Evolutionary conservation across 805 yeast species (phyloP).

Genomic region (Yarrowia keelungensis): DNA sequence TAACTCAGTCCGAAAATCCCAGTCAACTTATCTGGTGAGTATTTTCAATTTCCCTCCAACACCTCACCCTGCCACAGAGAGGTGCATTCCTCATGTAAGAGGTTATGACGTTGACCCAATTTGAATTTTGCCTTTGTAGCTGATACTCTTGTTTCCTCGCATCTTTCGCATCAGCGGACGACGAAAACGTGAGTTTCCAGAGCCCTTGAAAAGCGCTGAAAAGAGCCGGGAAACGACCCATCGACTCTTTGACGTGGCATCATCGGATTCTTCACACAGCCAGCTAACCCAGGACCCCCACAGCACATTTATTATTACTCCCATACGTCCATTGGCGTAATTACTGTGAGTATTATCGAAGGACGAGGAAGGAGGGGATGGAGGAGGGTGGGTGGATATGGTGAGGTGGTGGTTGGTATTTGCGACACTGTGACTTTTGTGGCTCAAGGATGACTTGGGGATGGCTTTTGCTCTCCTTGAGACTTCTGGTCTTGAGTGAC

Average conservation of each 20-base stretch:
- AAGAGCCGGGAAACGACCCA: not conserved
- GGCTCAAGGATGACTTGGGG: too few species aligned
- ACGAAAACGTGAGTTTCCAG: constrained; percentile 24
- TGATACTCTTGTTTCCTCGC: constrained; percentile 6
- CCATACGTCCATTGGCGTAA: constrained; percentile 29
- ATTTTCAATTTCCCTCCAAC: not conserved
- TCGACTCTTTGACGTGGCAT: not conserved
- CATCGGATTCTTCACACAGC: not conserved
- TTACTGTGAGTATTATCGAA: constrained; percentile 17
- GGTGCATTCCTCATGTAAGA: constrained; percentile 29
- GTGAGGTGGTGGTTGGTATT: not conserved
- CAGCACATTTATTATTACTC: constrained; percentile 29
- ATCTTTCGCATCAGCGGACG: constrained; percentile 39
- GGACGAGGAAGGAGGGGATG: not conserved
- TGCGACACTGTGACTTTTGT: too few species aligned
- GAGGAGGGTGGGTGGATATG: not conserved
- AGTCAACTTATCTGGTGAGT: not conserved
- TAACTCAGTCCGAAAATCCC: constrained; percentile 2
- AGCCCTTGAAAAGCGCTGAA: not conserved
- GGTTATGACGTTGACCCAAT: constrained; percentile 12
- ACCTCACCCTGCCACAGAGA: not conserved
- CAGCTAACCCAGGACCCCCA: constrained; percentile 26
- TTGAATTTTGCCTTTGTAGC: constrained; percentile 26
- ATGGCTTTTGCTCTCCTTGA: too few species aligned
- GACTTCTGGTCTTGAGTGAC: too few species aligned